These are phyloP conservation scores for Carex parvula DNA, from an alignment of 176 grass and related monocot species.

Conservation along the genomic window DNA sequence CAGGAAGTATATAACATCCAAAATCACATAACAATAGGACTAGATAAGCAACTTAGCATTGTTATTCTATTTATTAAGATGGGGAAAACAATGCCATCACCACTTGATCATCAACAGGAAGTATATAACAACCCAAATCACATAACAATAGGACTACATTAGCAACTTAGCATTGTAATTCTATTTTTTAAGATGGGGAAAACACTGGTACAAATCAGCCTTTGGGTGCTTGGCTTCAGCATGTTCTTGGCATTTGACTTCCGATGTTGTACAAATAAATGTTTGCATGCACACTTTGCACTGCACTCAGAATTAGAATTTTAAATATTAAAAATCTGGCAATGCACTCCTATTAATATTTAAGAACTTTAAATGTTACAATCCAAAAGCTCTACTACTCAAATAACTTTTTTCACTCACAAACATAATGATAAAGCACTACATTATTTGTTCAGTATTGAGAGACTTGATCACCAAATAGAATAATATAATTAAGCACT, in stretches of 20 bases:
- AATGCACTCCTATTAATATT: background rate
- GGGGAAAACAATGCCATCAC: conserved; percentile 47
- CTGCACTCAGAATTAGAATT: conserved; percentile 28
- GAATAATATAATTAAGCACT: background rate
- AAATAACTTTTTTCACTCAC: background rate
- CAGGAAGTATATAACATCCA: background rate
- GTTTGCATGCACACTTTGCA: conserved; percentile 83
- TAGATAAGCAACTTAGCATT: background rate
- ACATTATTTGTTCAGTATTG: background rate
- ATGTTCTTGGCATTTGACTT: conserved; percentile 63
- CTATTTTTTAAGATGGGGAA: conserved; percentile 61
- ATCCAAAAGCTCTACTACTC: background rate
- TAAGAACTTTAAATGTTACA: background rate
- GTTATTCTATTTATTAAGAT: conserved; percentile 48
- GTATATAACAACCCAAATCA: background rate
- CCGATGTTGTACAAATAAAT: conserved; percentile 69
- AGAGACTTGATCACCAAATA: background rate
- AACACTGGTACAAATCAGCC: conserved; percentile 55
- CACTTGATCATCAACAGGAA: background rate
- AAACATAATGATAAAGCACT: background rate
- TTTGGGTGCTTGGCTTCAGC: conserved; percentile 65
- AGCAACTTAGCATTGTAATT: background rate
- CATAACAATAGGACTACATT: background rate
- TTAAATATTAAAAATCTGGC: background rate
- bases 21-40: background rate